Percentiles rank a stretch among this genome's conserved stretches.
Evolutionary conservation across 495 filamentous ascomycete species (phyloP).

Genomic region (Aspergillus indologenus): DNA sequence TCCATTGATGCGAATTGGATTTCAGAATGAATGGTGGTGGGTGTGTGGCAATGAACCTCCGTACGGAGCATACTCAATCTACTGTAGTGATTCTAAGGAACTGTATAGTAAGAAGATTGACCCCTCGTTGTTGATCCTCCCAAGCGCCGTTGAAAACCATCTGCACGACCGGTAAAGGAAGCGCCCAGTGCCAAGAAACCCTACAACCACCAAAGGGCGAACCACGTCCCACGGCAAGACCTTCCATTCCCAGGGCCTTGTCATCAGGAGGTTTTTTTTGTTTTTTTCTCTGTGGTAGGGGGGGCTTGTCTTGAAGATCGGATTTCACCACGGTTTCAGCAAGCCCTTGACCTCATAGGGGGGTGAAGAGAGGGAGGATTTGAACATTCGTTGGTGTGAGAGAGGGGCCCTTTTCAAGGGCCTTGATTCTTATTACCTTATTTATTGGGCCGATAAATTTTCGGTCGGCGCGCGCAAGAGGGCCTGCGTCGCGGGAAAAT

Average conservation of each 20-base stretch:
- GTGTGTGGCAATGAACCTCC: neutral
- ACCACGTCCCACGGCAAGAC: neutral
- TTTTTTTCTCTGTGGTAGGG: neutral
- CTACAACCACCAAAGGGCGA: neutral
- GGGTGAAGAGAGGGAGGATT: neutral
- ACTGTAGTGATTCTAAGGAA: too few relatives aligned
- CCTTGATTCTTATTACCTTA: neutral
- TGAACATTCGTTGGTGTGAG: neutral
- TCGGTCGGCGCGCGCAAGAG: neutral
- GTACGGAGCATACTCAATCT: neutral
- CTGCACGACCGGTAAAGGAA: neutral
- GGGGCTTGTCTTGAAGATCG: conserved; percentile 1
- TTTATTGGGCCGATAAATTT: conserved; percentile 1
- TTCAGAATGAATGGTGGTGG: neutral
- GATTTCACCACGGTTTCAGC: conserved; percentile 8
- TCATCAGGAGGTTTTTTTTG: neutral
- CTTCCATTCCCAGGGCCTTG: neutral
- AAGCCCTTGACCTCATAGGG: conserved; percentile 5
- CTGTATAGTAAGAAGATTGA: too few relatives aligned
- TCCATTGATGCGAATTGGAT: neutral
- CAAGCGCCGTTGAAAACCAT: too few relatives aligned
- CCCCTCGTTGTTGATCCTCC: too few relatives aligned
- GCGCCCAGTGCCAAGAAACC: neutral
- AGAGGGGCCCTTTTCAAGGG: neutral
- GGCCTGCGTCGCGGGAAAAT: conserved; percentile 3